These are phyloP conservation scores for Cladophialophora immunda DNA, from an alignment of 2,329 filamentous ascomycete genomes.

Conservation along the genomic window DNA sequence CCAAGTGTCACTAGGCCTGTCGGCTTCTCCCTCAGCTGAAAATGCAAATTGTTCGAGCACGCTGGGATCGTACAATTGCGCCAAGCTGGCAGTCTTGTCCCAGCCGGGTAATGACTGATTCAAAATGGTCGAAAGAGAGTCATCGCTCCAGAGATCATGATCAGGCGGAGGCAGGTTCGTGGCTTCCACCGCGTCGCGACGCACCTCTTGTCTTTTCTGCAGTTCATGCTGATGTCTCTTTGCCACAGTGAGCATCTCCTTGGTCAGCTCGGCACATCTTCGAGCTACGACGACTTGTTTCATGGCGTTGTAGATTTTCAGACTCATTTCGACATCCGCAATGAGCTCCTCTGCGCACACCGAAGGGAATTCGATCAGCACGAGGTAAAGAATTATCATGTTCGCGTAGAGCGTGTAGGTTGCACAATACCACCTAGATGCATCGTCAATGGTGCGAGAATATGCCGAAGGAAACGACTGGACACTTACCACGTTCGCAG, in stretches of 20 bases:
- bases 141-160: not conserved
- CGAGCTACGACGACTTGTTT: constrained; percentile 45
- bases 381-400: constrained; percentile 47
- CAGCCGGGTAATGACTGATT: constrained; percentile 1
- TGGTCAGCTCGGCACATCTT: constrained; percentile 45
- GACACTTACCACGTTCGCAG: constrained; percentile 43
- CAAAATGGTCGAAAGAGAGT: not conserved
- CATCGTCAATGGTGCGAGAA: not conserved
- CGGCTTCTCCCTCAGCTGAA: no score
- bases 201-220: no score
- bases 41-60: constrained; percentile 5
- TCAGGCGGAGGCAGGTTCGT: not conserved
- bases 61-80: constrained; percentile 6
- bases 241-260: constrained; percentile 44
- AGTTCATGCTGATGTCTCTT: constrained; percentile 5
- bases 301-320: constrained; percentile 47
- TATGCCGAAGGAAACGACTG: not conserved
- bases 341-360: constrained; percentile 41
- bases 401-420: constrained; percentile 47
- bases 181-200: no score
- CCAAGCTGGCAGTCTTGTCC: not conserved
- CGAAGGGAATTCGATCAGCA: constrained; percentile 39
- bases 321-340: constrained; percentile 44
- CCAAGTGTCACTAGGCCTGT: no score
- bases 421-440: constrained; percentile 44